Conservation (phyloP, 495 filamentous ascomycete species). For the Aspergillus haitiensis region DNA sequence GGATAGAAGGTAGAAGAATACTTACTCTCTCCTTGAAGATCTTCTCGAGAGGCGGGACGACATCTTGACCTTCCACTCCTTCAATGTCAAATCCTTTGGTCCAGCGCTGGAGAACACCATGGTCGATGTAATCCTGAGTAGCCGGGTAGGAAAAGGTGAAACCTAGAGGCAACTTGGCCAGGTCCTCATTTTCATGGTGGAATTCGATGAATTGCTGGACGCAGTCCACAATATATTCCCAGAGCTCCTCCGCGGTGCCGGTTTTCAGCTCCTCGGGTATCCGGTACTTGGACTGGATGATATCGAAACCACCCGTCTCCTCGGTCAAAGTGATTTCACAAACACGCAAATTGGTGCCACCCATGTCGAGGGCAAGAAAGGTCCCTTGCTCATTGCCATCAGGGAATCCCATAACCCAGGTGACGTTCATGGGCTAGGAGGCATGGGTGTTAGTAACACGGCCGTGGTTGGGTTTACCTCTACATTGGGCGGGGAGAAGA, state of each 20-base stretch:
- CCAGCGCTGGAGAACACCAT: constrained; percentile 94
- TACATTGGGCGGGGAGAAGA: neutral
- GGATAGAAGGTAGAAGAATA: neutral
- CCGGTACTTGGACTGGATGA: constrained; percentile 97
- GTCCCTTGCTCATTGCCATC: constrained; percentile 87
- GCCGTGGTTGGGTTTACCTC: neutral
- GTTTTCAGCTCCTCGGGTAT: constrained; percentile 96
- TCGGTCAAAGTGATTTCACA: constrained; percentile 93
- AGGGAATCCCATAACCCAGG: constrained; percentile 95
- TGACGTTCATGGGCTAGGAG: constrained; percentile 93
- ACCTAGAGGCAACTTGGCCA: constrained; percentile 72
- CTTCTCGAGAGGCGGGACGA: constrained; percentile 88
- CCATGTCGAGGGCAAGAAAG: constrained; percentile 95
- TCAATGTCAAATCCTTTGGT: constrained; percentile 98
- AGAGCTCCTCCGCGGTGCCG: constrained; percentile 86
- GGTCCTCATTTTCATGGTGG: constrained; percentile 71
- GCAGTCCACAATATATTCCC: constrained; percentile 98
- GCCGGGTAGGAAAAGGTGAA: constrained; percentile 99
- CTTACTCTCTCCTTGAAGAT: constrained; percentile 75
- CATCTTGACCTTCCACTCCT: constrained; percentile 91
- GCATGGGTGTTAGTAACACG: constrained; percentile 1
- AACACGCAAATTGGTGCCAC: constrained; percentile 95
- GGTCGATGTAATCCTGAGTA: constrained; percentile 93
- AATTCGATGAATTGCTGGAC: constrained; percentile 92
- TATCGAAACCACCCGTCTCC: constrained; percentile 94